phyloP scores from a whole-genome alignment of 495 filamentous ascomycete species.

The Chaetomium fimeti region DNA sequence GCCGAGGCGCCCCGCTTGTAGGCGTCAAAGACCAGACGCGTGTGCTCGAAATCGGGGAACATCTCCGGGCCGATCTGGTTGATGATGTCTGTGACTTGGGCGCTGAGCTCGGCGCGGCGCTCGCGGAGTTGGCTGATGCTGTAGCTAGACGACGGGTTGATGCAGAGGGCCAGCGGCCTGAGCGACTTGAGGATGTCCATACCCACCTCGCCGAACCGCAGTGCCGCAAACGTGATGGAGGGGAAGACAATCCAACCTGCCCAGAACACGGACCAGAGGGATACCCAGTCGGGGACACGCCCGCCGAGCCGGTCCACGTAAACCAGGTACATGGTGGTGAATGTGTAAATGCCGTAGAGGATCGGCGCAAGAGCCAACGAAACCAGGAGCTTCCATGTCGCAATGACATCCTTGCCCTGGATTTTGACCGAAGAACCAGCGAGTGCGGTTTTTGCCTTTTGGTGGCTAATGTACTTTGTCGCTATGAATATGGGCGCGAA shows the following conservation, averaged over 20 bases:
- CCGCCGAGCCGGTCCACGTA: constrained; percentile 79
- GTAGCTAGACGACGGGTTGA: constrained; percentile 82
- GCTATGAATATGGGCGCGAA: constrained; percentile 91
- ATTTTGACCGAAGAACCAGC: constrained; percentile 93
- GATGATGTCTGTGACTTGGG: constrained; percentile 86
- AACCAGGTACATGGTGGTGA: constrained; percentile 71
- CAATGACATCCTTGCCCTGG: constrained; percentile 91
- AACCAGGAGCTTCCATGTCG: constrained; percentile 97
- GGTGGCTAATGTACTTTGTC: constrained; percentile 83
- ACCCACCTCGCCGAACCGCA: constrained; percentile 92
- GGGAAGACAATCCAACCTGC: constrained; percentile 78
- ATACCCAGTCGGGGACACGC: constrained; percentile 72
- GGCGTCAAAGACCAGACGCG: constrained; percentile 65
- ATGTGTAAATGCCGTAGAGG: constrained; percentile 78
- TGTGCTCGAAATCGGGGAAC: constrained; percentile 91
- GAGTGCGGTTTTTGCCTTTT: constrained; percentile 86
- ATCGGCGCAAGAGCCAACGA: constrained; percentile 83
- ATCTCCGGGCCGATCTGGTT: constrained; percentile 95
- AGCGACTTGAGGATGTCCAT: constrained; percentile 99
- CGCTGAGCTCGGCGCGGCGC: constrained; percentile 67
- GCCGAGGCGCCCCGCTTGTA: constrained; percentile 25
- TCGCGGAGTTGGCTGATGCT: constrained; percentile 75
- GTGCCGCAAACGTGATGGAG: constrained; percentile 84
- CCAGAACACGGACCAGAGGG: constrained; percentile 72
- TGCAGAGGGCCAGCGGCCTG: constrained; percentile 79